Conservation (phyloP, 2,329 filamentous ascomycete species). For the Trichoderma pleuroti region DNA sequence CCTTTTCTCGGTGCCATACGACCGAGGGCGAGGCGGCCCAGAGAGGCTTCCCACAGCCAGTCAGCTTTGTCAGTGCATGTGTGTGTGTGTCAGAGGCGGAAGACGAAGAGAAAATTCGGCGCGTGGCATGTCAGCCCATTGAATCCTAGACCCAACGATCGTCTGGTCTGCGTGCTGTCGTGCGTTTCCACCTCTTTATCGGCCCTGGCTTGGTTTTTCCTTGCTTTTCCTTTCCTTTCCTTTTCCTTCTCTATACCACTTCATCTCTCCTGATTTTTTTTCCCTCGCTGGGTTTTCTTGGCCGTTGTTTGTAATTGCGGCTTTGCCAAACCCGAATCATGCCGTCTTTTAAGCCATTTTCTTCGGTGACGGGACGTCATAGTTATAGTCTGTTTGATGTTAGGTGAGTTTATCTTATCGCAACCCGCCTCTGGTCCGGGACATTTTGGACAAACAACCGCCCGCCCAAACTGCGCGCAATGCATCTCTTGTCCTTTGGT, state of each 20-base stretch:
- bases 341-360: slow-evolving; percentile 56
- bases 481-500: background rate
- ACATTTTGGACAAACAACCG: background rate
- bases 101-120: background rate
- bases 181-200: slow-evolving; percentile 1
- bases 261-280: background rate
- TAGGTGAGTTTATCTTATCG: slow-evolving; percentile 41
- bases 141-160: slow-evolving; percentile 12
- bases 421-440: background rate
- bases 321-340: slow-evolving; percentile 33
- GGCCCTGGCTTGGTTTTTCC: background rate
- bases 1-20: slow-evolving; percentile 9
- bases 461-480: background rate
- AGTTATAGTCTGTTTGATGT: slow-evolving; percentile 56
- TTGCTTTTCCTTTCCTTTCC: background rate
- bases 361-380: slow-evolving; percentile 48
- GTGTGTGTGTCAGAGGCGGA: slow-evolving; percentile 6
- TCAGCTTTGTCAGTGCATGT: background rate
- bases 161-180: background rate
- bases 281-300: background rate
- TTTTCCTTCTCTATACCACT: background rate
- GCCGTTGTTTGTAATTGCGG: background rate
- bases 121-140: slow-evolving; percentile 15
- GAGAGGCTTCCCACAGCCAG: background rate
- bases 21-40: background rate